Percentiles rank a stretch among this genome's conserved stretches.
These are phyloP conservation scores for Ogataea nakhonphanomensis DNA, from an alignment of 805 yeast genomes.

Conservation along the genomic window DNA sequence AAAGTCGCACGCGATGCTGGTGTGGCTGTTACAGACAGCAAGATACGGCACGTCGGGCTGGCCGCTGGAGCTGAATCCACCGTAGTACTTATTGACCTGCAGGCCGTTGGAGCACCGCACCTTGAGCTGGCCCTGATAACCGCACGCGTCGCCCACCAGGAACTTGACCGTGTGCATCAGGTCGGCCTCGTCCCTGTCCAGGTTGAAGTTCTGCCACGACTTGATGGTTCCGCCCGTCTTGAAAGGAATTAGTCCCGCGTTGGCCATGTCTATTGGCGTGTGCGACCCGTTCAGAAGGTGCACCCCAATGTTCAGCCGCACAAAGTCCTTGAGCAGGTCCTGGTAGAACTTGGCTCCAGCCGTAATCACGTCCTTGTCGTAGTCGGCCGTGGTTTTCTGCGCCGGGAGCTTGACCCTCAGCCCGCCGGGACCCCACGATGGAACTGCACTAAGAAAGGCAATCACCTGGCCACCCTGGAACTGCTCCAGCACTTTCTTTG, in stretches of 20 bases:
- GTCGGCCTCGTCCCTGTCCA: conserved; percentile 63
- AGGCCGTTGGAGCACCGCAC: conserved; percentile 86
- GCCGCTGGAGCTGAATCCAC: conserved; percentile 43
- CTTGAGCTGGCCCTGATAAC: conserved; percentile 79
- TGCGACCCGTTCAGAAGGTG: conserved; percentile 71
- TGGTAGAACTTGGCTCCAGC: conserved; percentile 62
- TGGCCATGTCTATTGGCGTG: conserved; percentile 64
- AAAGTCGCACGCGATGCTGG: conserved; percentile 67
- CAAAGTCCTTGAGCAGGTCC: conserved; percentile 53
- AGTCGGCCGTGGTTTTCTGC: conserved; percentile 37
- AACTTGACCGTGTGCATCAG: conserved; percentile 58
- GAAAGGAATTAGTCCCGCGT: conserved; percentile 59
- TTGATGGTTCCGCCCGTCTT: conserved; percentile 69
- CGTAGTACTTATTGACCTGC: conserved; percentile 74
- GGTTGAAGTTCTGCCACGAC: conserved; percentile 63
- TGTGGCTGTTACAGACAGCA: conserved; percentile 62
- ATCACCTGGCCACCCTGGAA: conserved; percentile 85
- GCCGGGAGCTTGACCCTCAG: conserved; percentile 41
- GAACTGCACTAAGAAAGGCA: conserved; percentile 62
- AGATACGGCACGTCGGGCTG: conserved; percentile 58
- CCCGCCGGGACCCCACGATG: conserved; percentile 79
- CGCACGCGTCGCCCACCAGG: conserved; percentile 49
- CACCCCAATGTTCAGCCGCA: conserved; percentile 61
- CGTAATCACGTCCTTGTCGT: conserved; percentile 46
- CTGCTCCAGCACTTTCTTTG: conserved; percentile 54